These are phyloP conservation scores for Scheffersomyces spartinae DNA, from an alignment of 805 yeast genomes.

Conservation along the genomic window DNA sequence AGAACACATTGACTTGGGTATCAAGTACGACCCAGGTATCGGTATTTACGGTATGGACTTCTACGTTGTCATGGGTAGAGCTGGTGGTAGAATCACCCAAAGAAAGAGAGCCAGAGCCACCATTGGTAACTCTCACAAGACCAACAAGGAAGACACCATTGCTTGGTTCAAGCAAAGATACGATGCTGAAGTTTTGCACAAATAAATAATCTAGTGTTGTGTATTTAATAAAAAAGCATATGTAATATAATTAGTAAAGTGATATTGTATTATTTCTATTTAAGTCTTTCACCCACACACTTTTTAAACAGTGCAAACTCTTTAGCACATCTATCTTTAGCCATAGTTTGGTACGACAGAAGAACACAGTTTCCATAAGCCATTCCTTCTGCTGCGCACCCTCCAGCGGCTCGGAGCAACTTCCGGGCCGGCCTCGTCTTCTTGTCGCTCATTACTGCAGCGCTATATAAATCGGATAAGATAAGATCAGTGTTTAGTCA, in stretches of 20 bases:
- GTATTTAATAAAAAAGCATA: too few relatives aligned
- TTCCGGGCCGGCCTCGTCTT: conserved; percentile 29
- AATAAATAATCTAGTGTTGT: too few relatives aligned
- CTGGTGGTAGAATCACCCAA: conserved; percentile 98
- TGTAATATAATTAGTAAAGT: too few relatives aligned
- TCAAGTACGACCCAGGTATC: conserved; percentile 98
- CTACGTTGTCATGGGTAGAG: conserved; percentile 99
- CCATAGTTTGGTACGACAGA: conserved; percentile 35
- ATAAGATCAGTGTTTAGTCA: too few relatives aligned
- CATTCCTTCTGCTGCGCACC: conserved; percentile 30
- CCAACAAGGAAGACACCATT: conserved; percentile 88
- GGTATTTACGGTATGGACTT: conserved; percentile 99
- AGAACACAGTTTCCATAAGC: conserved; percentile 48
- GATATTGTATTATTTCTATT: too few relatives aligned
- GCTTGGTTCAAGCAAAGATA: conserved; percentile 99
- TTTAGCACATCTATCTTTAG: conserved; percentile 38
- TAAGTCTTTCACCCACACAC: conserved; percentile 33
- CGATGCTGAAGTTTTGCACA: conserved; percentile 95
- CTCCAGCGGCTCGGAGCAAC: conserved; percentile 25
- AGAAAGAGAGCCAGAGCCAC: conserved; percentile 88
- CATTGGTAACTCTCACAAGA: conserved; percentile 88
- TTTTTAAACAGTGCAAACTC: conserved; percentile 39
- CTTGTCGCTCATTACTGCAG: too few relatives aligned
- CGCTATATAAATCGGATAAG: too few relatives aligned
- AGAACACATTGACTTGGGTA: conserved; percentile 99